phyloP scores from a whole-genome alignment of 495 filamentous ascomycete species.

The Penicillium simplicissimum region DNA sequence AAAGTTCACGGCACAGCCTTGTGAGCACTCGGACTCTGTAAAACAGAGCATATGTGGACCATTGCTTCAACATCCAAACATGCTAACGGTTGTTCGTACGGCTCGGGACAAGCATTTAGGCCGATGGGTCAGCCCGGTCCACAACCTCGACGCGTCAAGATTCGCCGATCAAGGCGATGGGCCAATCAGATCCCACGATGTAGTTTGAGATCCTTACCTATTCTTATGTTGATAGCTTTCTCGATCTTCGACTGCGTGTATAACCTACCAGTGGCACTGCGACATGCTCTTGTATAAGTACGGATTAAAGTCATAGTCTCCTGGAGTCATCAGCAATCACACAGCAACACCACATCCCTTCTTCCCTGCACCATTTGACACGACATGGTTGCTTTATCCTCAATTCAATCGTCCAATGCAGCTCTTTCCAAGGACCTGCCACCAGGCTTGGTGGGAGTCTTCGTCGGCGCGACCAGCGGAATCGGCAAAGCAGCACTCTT shows the following conservation, averaged over 20 bases:
- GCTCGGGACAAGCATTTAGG: neutral
- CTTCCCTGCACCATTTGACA: neutral
- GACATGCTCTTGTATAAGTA: too few relatives aligned
- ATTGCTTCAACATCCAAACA: neutral
- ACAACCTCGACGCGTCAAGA: neutral
- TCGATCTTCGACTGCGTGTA: neutral
- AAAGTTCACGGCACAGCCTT: neutral
- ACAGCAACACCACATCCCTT: neutral
- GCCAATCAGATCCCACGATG: neutral
- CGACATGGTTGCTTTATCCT: neutral
- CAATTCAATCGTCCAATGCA: conserved; percentile 7
- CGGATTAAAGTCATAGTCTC: neutral
- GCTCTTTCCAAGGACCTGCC: neutral
- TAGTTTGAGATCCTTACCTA: neutral
- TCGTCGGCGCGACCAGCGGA: conserved; percentile 42
- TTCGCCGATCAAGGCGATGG: neutral
- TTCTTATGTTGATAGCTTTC: neutral
- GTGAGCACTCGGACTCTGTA: too few relatives aligned
- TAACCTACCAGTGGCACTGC: too few relatives aligned
- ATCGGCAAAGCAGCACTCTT: conserved; percentile 40
- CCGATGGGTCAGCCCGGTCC: neutral
- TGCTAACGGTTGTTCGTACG: neutral
- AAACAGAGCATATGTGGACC: too few relatives aligned
- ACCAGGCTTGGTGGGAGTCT: conserved; percentile 29
- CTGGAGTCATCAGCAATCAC: neutral